Conservation (phyloP, 1,284 basidiomycete genomes). For the Austroboletus olivaceoglutinosus region DNA sequence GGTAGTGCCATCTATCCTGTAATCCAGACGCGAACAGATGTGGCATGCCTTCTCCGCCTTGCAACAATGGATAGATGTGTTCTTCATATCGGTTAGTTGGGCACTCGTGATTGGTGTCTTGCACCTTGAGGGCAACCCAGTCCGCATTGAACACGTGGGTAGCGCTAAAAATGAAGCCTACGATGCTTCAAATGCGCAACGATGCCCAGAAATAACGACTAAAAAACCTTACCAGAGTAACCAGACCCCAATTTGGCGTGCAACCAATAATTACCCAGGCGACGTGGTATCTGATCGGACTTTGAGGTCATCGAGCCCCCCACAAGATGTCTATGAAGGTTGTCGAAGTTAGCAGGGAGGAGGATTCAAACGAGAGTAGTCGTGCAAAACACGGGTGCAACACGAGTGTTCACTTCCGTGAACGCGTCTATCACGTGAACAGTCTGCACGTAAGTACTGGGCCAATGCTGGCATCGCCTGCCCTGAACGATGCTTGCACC, state of each 20-base stretch:
- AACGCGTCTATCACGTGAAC: constrained; percentile 35
- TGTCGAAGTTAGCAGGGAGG: background rate
- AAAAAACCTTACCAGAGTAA: constrained; percentile 46
- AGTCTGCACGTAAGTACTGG: too few relatives aligned
- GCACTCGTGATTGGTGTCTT: constrained; percentile 63
- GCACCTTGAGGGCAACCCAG: constrained; percentile 69
- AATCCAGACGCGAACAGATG: constrained; percentile 60
- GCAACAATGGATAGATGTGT: constrained; percentile 63
- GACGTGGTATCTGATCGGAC: constrained; percentile 35
- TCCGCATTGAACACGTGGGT: constrained; percentile 52
- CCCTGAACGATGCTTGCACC: too few relatives aligned
- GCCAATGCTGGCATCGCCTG: too few relatives aligned
- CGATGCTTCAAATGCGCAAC: constrained; percentile 1
- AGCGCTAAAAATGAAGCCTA: constrained; percentile 66
- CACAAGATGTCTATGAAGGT: background rate
- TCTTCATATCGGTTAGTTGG: constrained; percentile 73
- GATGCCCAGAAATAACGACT: background rate
- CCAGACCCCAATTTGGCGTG: constrained; percentile 49
- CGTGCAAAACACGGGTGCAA: background rate
- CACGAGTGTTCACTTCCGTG: constrained; percentile 5
- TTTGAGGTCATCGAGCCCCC: constrained; percentile 16
- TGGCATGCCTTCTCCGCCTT: constrained; percentile 73
- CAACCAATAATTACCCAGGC: constrained; percentile 50
- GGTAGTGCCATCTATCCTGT: constrained; percentile 64
- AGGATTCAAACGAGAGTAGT: background rate